Conservation (phyloP, 129 eudicot genomes). For the Erigeron canadensis region DNA sequence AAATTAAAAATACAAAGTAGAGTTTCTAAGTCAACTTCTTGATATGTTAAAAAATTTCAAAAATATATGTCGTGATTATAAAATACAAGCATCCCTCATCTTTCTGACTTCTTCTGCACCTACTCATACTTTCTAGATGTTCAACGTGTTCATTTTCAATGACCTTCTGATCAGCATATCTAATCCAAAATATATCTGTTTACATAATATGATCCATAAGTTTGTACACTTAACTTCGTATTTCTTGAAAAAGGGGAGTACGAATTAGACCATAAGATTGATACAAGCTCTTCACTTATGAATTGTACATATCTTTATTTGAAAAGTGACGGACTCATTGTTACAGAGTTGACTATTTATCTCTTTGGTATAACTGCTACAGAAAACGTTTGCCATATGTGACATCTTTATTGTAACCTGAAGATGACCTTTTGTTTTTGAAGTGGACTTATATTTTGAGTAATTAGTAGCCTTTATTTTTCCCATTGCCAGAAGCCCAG, state of each 20-base stretch:
- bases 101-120: constrained; percentile 46
- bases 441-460: too few relatives aligned
- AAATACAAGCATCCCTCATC: constrained; percentile 20
- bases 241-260: not conserved
- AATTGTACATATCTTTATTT: not conserved
- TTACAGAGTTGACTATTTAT: not conserved
- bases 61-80: constrained; percentile 22
- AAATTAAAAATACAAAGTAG: constrained; percentile 21
- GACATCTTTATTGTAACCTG: too few relatives aligned
- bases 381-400: too few relatives aligned
- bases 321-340: not conserved
- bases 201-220: constrained; percentile 3
- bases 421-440: too few relatives aligned
- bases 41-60: constrained; percentile 34
- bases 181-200: not conserved
- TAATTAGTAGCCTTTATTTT: too few relatives aligned
- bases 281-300: not conserved
- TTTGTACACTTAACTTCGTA: not conserved
- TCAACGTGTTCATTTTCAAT: not conserved
- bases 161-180: not conserved
- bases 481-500: too few relatives aligned
- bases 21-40: constrained; percentile 43
- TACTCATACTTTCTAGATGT: constrained; percentile 30
- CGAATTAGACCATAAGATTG: not conserved
- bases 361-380: not conserved